phyloP scores from a whole-genome alignment of 192 early-diverging fungal species.

The Diversispora eburnea region DNA sequence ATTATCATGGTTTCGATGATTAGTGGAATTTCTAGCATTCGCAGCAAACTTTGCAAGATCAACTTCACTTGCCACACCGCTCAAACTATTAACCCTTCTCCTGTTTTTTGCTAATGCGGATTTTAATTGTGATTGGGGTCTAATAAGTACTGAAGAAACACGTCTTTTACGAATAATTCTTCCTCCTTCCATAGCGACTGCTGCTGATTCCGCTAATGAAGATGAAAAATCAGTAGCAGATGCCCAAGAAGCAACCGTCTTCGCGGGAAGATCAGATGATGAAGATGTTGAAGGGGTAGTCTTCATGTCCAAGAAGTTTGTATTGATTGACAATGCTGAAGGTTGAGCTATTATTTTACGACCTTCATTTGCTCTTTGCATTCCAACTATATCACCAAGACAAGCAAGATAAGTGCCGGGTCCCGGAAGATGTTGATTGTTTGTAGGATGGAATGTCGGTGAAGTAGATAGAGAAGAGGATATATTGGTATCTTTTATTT shows the following conservation, averaged over 20 bases:
- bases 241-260: constrained; percentile 29
- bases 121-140: constrained; percentile 27
- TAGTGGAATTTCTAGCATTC: constrained; percentile 25
- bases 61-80: constrained; percentile 39
- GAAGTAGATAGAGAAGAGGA: constrained; percentile 19
- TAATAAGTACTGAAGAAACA: constrained; percentile 42
- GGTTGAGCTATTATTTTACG: constrained; percentile 42
- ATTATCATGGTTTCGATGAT: constrained; percentile 28
- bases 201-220: constrained; percentile 28
- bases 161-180: constrained; percentile 36
- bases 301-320: constrained; percentile 20
- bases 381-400: constrained; percentile 72
- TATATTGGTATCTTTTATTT: constrained; percentile 53
- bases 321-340: constrained; percentile 7
- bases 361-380: constrained; percentile 57
- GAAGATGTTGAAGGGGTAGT: constrained; percentile 22
- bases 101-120: constrained; percentile 35
- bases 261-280: constrained; percentile 28
- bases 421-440: constrained; percentile 38
- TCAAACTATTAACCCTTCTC: constrained; percentile 52
- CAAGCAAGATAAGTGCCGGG: constrained; percentile 67
- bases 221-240: constrained; percentile 22
- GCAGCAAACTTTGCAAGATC: constrained; percentile 37
- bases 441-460: constrained; percentile 27
- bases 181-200: constrained; percentile 32